phyloP scores from a whole-genome alignment of 108 stramenopile species.

The Cyclotella sp. region DNA sequence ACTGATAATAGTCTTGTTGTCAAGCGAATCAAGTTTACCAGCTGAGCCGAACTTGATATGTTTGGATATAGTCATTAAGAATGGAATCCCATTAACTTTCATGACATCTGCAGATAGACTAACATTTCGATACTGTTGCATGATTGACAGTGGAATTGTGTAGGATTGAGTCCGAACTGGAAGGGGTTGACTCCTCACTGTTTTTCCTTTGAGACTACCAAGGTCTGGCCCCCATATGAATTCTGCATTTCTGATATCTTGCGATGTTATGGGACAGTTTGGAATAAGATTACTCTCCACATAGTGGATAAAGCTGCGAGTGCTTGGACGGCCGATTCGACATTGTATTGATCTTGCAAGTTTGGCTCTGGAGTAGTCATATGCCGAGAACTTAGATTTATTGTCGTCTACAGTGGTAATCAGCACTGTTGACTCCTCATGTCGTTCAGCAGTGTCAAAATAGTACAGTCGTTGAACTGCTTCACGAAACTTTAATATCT shows the following conservation, averaged over 20 bases:
- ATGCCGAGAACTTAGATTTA: neutral
- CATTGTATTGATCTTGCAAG: neutral
- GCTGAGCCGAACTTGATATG: no score
- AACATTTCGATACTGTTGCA: no score
- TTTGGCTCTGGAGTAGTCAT: neutral
- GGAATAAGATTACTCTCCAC: neutral
- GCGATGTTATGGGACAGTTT: slow-evolving; percentile 33
- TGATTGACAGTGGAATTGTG: no score
- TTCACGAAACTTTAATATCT: neutral
- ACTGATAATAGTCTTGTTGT: no score
- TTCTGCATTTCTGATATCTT: neutral
- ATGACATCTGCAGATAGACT: slow-evolving; percentile 54
- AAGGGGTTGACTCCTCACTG: no score
- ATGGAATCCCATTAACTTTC: slow-evolving; percentile 52
- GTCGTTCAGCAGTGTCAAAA: neutral
- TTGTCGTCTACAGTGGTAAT: neutral
- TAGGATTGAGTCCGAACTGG: no score
- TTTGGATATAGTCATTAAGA: slow-evolving; percentile 34
- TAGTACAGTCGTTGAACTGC: neutral
- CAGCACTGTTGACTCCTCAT: neutral
- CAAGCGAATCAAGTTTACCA: no score
- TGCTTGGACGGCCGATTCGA: neutral
- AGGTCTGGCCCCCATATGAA: neutral
- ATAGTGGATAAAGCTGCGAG: neutral
- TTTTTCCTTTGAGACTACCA: neutral